Base-by-base conservation (phyloP, 805 yeast genomes). In the Priceomyces castillae region DNA sequence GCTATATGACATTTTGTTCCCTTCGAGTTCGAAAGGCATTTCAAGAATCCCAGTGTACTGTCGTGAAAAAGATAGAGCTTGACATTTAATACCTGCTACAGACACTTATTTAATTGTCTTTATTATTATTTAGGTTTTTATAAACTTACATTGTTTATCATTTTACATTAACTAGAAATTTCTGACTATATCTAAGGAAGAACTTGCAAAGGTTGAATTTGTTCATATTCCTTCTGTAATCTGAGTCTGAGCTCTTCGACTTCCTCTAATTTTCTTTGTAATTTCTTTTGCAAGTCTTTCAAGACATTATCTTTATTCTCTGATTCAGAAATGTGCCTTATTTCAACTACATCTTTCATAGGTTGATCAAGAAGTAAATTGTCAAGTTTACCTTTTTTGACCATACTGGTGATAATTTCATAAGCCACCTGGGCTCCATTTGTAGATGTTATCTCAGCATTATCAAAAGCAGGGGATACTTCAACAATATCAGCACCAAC, bases 341-440 rank as follows among this genome's bases (percentile, higher is more conserved):
- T 11, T 5, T 5, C 10, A 5, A 28, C 31, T 16, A 33, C 5
- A 17, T 33, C 23, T 33, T 33, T 16, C 23, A 15, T 12, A 22
- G 31, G 25, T 20, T 19, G 14, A 18, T 19, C 2, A n/a, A n/a
- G 26, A 34, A 28, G 18, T 45, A 39, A 43, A 18, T 39, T 47
- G 17, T 41, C 57, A 12, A 56, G 38, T 2, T 54, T 55, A 2
- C 80, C 83, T 51, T 73, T 79, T 57, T 82, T 78, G 12, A 85
- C 90, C 88, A 86, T 86, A 46, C 79, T 77, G 11, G 94, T 84
- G 41, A 86, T 61, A 33, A 86, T 54, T 59, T 86, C 95, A 62
- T 65, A 85, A 1, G 81, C 86, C 25, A 81, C 76, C 61, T 82
- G 88, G 0, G 89, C 84, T 3, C 84, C 88, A 49, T 83, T 84